A percentile compares a stretch with the other conserved stretches of the same genome.
Conservation (phyloP, 805 yeast species). For the Grigorovia yakushimaensis region DNA sequence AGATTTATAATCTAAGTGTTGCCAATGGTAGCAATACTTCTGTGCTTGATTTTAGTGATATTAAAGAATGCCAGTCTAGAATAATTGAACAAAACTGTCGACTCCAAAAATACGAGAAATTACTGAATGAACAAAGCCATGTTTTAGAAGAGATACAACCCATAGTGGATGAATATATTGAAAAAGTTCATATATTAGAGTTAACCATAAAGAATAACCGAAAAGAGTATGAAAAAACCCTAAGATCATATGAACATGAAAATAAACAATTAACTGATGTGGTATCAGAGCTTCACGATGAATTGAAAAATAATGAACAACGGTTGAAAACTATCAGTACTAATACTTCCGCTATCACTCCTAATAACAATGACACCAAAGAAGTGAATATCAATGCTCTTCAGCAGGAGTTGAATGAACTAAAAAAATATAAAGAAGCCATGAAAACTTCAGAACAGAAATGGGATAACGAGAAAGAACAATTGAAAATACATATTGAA, state of each 20-base stretch:
- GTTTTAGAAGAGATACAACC: conserved; percentile 27
- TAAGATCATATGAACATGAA: conserved; percentile 20
- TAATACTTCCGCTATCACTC: neutral
- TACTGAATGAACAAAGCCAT: conserved; percentile 25
- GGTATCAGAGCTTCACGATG: conserved; percentile 26
- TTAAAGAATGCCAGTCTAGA: conserved; percentile 3
- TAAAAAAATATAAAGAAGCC: conserved; percentile 9
- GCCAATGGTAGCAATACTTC: neutral
- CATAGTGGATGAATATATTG: conserved; percentile 23
- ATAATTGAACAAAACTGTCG: conserved; percentile 16
- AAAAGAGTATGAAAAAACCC: conserved; percentile 18
- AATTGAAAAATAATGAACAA: conserved; percentile 24
- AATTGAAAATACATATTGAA: conserved; percentile 21
- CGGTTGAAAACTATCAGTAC: neutral
- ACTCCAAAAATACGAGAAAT: conserved; percentile 17
- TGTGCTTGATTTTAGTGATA: neutral
- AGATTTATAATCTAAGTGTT: neutral
- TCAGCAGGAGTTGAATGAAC: conserved; percentile 7
- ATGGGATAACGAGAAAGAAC: conserved; percentile 24
- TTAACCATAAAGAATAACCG: conserved; percentile 9
- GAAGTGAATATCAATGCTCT: conserved; percentile 3
- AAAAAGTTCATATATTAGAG: conserved; percentile 27
- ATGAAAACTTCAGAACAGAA: conserved; percentile 11
- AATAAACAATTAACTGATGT: conserved; percentile 26
- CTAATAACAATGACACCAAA: too few species aligned